Evolutionary conservation across 345 rosid species (phyloP), one percentile per base, ranked within the genome.

Genomic region (Limnanthes douglasii): DNA sequence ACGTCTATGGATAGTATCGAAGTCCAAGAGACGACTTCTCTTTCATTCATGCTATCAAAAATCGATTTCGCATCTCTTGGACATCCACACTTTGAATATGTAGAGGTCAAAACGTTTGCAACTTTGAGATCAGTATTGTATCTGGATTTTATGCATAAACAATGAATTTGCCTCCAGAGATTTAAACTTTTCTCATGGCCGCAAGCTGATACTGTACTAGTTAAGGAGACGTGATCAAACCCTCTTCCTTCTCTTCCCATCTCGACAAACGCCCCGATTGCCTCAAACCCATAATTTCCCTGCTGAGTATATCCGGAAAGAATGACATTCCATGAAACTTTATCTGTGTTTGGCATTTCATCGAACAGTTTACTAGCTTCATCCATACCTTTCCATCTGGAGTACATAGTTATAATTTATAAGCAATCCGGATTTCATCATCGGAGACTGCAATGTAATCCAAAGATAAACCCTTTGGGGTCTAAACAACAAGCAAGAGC

Each of bases 1-100:
- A n/a, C 74, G 48, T 66, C 34, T 4, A 66, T 32, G 4, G 88
- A 63, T 32, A 86, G 78, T 72, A 82, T 63, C 5, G 94, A 65
- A 19, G 94, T 86, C 97, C 97, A 86, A 1, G 94, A 72, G 24
- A 82, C 52, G 18, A 86, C 94, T 65, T 81, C 69, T 15, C 67
- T 70, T n/a, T 61, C 70, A 3, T 38, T 46, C 79, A 86, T 75
- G 39, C 52, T 41, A 43, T 18, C 36, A 47, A 86, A 82, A 21
- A 73, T 70, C 45, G 53, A 45, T 41, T 62, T 57, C 35, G 71
- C 82, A 52, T 53, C 93, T 53, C 60, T 69, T 43, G 18, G 3
- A n/a, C 40, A 58, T 38, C 67, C 78, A 52, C 73, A 77, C 50
- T 68, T 81, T 6, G 67, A 60, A 63, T 86, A 86, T 31, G 64